These are phyloP conservation scores for Citrus sp. DNA, from an alignment of 345 rosid species.

Conservation along the genomic window DNA sequence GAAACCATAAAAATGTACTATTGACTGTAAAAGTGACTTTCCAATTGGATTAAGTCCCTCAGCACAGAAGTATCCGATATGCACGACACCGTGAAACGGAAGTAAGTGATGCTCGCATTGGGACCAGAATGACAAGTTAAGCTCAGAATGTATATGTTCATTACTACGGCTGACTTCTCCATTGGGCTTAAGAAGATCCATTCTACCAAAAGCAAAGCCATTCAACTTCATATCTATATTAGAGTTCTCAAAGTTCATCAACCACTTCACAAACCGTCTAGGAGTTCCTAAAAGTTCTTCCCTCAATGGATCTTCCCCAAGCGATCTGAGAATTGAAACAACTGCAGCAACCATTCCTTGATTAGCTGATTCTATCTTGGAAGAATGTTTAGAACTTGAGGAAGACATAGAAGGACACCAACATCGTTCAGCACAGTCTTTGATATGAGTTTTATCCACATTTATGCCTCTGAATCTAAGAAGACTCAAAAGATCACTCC, in stretches of 20 bases:
- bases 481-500: slow-evolving; percentile 70
- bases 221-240: slow-evolving; percentile 61
- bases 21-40: slow-evolving; percentile 57
- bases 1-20: slow-evolving; percentile 83
- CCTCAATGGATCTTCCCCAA: slow-evolving; percentile 91
- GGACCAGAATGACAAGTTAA: slow-evolving; percentile 79
- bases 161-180: slow-evolving; percentile 31
- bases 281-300: slow-evolving; percentile 87
- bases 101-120: slow-evolving; percentile 97
- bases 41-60: slow-evolving; percentile 48
- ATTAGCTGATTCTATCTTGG: slow-evolving; percentile 33
- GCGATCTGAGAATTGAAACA: slow-evolving; percentile 57
- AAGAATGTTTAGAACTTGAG: slow-evolving; percentile 30
- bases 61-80: slow-evolving; percentile 60
- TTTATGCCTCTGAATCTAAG: slow-evolving; percentile 55
- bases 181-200: slow-evolving; percentile 23
- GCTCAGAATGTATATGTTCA: slow-evolving; percentile 52
- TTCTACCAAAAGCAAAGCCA: slow-evolving; percentile 34
- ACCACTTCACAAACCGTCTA: slow-evolving; percentile 65
- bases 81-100: slow-evolving; percentile 92
- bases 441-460: slow-evolving; percentile 27
- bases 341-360: slow-evolving; percentile 67
- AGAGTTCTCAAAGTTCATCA: slow-evolving; percentile 70
- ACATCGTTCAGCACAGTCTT: slow-evolving; percentile 23
- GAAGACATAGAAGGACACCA: slow-evolving; percentile 72